Conservation (phyloP, 2,329 filamentous ascomycete species). For the Ampelomyces quisqualis region DNA sequence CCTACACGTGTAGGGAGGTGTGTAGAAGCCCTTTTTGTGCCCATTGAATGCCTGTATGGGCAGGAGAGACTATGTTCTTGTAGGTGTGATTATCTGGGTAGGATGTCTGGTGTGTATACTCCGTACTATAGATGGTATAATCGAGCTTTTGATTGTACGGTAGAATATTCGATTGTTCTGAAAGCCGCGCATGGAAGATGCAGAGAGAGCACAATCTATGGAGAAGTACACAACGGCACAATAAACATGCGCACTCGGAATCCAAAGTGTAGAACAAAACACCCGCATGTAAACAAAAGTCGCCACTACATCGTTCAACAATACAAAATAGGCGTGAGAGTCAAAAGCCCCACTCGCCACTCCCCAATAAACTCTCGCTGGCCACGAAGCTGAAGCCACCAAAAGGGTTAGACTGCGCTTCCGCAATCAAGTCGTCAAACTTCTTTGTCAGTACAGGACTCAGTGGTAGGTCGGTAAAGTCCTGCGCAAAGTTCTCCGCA, state of each 20-base stretch:
- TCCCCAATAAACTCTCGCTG: constrained; percentile 52
- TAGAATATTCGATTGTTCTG: not conserved
- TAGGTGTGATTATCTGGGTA: not conserved
- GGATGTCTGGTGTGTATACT: no score
- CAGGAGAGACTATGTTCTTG: no score
- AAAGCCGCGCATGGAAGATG: not conserved
- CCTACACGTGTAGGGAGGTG: not conserved
- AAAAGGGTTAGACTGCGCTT: constrained; percentile 50
- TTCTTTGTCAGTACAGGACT: constrained; percentile 61
- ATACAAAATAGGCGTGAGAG: not conserved
- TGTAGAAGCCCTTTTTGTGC: not conserved
- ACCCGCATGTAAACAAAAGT: constrained; percentile 2
- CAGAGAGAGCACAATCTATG: not conserved
- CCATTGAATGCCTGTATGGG: no score
- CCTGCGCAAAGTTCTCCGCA: constrained; percentile 92
- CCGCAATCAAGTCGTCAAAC: constrained; percentile 28
- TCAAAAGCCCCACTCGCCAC: constrained; percentile 37
- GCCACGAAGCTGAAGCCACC: constrained; percentile 58
- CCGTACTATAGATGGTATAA: no score
- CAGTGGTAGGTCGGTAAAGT: constrained; percentile 84
- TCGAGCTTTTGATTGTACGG: no score
- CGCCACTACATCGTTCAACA: not conserved
- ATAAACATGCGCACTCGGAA: not conserved
- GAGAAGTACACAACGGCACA: not conserved
- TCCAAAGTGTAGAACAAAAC: not conserved